Base-by-base conservation (phyloP, 2,329 filamentous ascomycete species). In the Fusarium brachygibbosum region DNA sequence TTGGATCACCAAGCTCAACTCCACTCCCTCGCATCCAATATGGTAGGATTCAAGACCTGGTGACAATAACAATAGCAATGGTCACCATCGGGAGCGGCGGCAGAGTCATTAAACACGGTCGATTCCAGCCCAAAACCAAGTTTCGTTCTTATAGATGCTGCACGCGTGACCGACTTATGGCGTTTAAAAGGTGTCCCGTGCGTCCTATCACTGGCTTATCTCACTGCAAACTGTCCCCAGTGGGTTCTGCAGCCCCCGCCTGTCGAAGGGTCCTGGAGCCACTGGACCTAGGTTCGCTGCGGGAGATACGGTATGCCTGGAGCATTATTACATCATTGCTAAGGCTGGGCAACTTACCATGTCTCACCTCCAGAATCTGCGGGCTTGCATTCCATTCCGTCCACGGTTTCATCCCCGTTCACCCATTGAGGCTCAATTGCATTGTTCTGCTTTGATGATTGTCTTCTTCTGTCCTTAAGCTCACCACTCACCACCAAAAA, bases 301-400 rank as follows among this genome's bases (percentile, higher is more conserved):
- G 51, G 23, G 52, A 55, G 51, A 54, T 46, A 55, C n/a, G 23
- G 45, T 35, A 50, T 21, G 40, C 31, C 13, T 17, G 23, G 50
- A 44, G 38, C 35, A 21, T 37, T 29, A 65, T 65, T 65, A 65
- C 62, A 65, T 65, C 62, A 65, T 65, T 66, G 31, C 61, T 60
- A 23, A 44, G 38, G 29, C 37, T 32, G 13, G 40, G 32, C 34
- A 51, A 38, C 31, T 52, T 25, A 53, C 60, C 45, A 19, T 59
- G 62, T 60, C 60, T 65, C 40, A 53, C 60, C 40, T 52, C 41
- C 35, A 65, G 46, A 65, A 34, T 40, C 29, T 60, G 25, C n/a
- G n/a, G n/a, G n/a, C 32, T 61, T 34, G 32, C 48, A 61, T 51
- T 50, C 48, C 48, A 51, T 51, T 50, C 48, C 48, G 38, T 50